Evolutionary conservation across 495 filamentous ascomycete species (phyloP), one percentile per base, ranked within the genome.

Genomic region (Daldinia grandis): DNA sequence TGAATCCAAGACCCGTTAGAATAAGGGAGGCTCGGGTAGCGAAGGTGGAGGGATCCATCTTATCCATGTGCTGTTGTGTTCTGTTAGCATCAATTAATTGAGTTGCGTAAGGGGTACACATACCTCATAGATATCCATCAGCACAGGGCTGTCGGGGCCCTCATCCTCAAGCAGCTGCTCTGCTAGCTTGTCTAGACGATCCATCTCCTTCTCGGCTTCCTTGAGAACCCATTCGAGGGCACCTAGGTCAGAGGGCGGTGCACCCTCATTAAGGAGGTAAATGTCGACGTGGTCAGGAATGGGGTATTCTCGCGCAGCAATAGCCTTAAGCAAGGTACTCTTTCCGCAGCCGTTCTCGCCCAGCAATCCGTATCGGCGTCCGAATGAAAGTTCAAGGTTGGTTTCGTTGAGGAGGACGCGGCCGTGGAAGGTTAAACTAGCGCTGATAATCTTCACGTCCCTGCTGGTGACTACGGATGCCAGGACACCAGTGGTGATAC

Each of bases 1-100:
- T 97, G 87, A 99, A 99, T 68, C 95, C 95, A 44, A 99, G 92
- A 94, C 95, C 95, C 44, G 95, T 99, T 68, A 99, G 79, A 80
- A 99, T 99, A 69, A 97, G 89, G 27, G 94, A 97, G 38, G 95
- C 95, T 78, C 95, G 94, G 56, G 94, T 97, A 75, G 93, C 85
- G 82, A 99, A 99, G n/a, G 95, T 99, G n/a, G 94, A 97, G 49
- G 95, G 96, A 74, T 99, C 95, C 96, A 99, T 98, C 81, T 89
- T 91, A 82, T 99, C 95, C 87, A 98, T 97, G 80, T 94, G 93
- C 95, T 98, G 61, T 65, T 17, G 5, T n/a, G 0, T 49, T 30
- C 33, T 47, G 67, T 81, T 74, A 72, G 71, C 38, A 64, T 17
- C 6, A 19, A 49, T 31, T 30, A 31, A 27, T 14, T 0, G 38